A percentile compares a stretch with the other conserved stretches of the same genome.
phyloP scores from a whole-genome alignment of 345 rosid genomes.

The Citrus unshiu region DNA sequence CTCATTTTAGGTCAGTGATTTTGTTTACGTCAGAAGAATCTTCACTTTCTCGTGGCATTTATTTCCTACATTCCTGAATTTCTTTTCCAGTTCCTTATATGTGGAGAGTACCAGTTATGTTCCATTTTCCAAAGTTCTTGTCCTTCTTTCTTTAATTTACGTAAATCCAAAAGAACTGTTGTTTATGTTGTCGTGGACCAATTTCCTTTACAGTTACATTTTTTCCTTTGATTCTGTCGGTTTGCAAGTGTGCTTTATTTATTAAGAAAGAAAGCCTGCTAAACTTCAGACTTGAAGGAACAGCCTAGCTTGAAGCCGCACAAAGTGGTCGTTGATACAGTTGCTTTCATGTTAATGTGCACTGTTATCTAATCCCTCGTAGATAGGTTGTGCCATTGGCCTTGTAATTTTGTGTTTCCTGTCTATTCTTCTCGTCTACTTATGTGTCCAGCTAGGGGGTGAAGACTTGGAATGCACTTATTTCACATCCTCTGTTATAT shows the following conservation, averaged over 20 bases:
- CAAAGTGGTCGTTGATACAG: slow-evolving; percentile 8
- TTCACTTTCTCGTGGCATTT: slow-evolving; percentile 56
- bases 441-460: background rate
- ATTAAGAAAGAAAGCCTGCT: background rate
- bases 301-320: background rate
- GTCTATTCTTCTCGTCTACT: background rate
- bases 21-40: slow-evolving; percentile 65
- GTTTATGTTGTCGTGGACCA: slow-evolving; percentile 22
- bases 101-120: slow-evolving; percentile 26
- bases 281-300: background rate
- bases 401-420: background rate
- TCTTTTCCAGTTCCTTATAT: slow-evolving; percentile 45
- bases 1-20: slow-evolving; percentile 99
- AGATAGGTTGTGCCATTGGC: background rate
- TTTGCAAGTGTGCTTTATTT: background rate
- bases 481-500: background rate
- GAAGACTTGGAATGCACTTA: background rate
- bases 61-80: slow-evolving; percentile 52
- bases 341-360: slow-evolving; percentile 2
- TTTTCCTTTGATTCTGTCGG: slow-evolving; percentile 6
- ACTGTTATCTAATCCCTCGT: background rate
- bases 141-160: slow-evolving; percentile 28
- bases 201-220: slow-evolving; percentile 12
- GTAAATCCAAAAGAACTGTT: slow-evolving; percentile 15
- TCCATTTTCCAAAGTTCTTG: slow-evolving; percentile 28